Percentiles rank a stretch among this genome's conserved stretches.
Conservation (phyloP, 179 eudicot genomes). For the Silene vulgaris region DNA sequence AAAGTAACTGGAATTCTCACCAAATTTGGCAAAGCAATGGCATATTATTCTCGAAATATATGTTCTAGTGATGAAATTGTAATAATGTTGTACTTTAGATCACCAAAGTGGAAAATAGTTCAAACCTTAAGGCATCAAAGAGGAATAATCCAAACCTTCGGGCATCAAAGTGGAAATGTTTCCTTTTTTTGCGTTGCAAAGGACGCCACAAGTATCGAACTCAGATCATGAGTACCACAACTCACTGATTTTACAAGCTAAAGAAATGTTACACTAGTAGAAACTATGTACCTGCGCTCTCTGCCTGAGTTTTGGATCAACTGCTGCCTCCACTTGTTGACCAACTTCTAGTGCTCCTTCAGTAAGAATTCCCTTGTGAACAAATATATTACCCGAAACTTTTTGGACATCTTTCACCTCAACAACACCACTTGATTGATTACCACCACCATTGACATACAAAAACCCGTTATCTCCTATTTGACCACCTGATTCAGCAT, state of each 20-base stretch:
- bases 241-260: neutral
- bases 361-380: conserved; percentile 65
- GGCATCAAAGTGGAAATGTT: too few species aligned
- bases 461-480: conserved; percentile 87
- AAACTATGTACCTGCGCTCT: conserved; percentile 60
- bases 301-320: conserved; percentile 78
- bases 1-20: too few species aligned
- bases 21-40: too few species aligned
- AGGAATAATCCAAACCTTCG: too few species aligned
- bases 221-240: neutral
- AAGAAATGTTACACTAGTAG: neutral
- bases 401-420: conserved; percentile 87
- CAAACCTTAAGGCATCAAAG: too few species aligned
- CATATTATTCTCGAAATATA: too few species aligned
- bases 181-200: neutral
- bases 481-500: conserved; percentile 98
- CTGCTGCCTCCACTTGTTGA: conserved; percentile 80
- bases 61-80: too few species aligned
- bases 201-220: neutral
- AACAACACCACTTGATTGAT: conserved; percentile 47
- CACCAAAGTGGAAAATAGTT: too few species aligned
- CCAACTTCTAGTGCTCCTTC: conserved; percentile 74
- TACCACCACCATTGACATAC: conserved; percentile 44
- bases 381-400: conserved; percentile 60
- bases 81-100: too few species aligned